phyloP scores from a whole-genome alignment of 2,329 filamentous ascomycete species.

The Cytospora chrysosperma region DNA sequence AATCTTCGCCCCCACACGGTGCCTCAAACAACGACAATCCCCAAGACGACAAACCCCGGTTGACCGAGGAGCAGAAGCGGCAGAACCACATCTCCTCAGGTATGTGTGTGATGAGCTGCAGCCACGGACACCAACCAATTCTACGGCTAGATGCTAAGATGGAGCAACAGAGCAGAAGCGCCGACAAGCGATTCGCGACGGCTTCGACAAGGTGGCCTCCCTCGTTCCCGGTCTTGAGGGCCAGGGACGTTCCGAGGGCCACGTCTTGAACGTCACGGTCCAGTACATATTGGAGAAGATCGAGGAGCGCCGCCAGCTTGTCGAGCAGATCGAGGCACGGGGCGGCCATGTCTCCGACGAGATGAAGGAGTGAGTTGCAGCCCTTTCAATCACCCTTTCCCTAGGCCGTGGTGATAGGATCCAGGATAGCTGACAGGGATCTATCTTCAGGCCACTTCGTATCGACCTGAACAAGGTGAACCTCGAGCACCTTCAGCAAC shows the following conservation, averaged over 20 bases:
- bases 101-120: slow-evolving; percentile 19
- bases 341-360: slow-evolving; percentile 53
- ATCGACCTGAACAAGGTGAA: slow-evolving; percentile 21
- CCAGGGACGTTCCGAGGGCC: slow-evolving; percentile 79
- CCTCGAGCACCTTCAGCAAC: slow-evolving; percentile 14
- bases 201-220: slow-evolving; percentile 77
- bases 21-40: slow-evolving; percentile 1
- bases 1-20: slow-evolving; percentile 8
- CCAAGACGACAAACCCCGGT: slow-evolving; percentile 33
- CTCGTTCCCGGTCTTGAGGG: slow-evolving; percentile 81
- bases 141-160: background rate
- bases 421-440: background rate
- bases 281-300: slow-evolving; percentile 64
- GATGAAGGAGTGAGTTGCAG: slow-evolving; percentile 26
- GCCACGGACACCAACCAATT: background rate
- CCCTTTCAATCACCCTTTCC: too few species aligned
- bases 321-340: slow-evolving; percentile 57
- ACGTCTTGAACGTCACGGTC: slow-evolving; percentile 73
- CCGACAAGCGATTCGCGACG: slow-evolving; percentile 67
- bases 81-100: slow-evolving; percentile 38
- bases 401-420: background rate
- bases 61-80: slow-evolving; percentile 42
- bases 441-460: background rate
- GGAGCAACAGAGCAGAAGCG: slow-evolving; percentile 35
- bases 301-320: slow-evolving; percentile 55